Base-by-base conservation (phyloP, 306 rosid species). In the Phaseolus lunatus region DNA sequence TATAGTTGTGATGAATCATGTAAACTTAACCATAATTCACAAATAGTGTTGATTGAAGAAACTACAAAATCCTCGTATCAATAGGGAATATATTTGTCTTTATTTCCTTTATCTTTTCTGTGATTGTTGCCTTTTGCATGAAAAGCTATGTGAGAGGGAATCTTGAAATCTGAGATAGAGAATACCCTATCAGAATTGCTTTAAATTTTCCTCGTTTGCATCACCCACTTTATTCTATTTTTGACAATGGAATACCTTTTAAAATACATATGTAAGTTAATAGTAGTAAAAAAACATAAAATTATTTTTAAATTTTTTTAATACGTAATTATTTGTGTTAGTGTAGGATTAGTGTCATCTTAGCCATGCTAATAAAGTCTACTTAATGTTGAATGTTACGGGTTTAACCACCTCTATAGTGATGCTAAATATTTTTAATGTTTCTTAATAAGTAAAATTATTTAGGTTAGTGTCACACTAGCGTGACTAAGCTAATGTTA, bases 191-290 rank as follows among this genome's bases (percentile, higher is more conserved):
- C 16, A 4, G 24, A 29, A 31, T 70, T n/a, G 29, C 61, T 49
- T 70, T 70, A 29, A 9, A 49, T 31, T 70, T 29, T 70, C 19
- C 16, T 66, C 18, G 5, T 22, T 66, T 66, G 19, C 20, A 29
- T 70, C 61, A 29, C 22, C 7, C 3, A 70, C 29, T 27, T 48
- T 70, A 69, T 69, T 69, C 57, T 48, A 47, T n/a, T 69, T 27
- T 69, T 37, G 0, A 31, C 65, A 6, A 22, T 31, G 35, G 18
- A 18, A 49, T 49, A 37, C 11, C 33, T 29, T 29, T 29, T n/a
- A n/a, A n/a, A n/a, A n/a, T n/a, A n/a, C n/a, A n/a, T n/a, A n/a
- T n/a, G n/a, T n/a, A n/a, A n/a, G n/a, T n/a, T n/a, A n/a, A n/a
- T n/a, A n/a, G n/a, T n/a, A n/a, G n/a, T n/a, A n/a, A n/a, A n/a